Percentiles rank a stretch among this genome's conserved stretches.
These are phyloP conservation scores for Suillus americanus DNA, from an alignment of 768 basidiomycete genomes.

Conservation along the genomic window DNA sequence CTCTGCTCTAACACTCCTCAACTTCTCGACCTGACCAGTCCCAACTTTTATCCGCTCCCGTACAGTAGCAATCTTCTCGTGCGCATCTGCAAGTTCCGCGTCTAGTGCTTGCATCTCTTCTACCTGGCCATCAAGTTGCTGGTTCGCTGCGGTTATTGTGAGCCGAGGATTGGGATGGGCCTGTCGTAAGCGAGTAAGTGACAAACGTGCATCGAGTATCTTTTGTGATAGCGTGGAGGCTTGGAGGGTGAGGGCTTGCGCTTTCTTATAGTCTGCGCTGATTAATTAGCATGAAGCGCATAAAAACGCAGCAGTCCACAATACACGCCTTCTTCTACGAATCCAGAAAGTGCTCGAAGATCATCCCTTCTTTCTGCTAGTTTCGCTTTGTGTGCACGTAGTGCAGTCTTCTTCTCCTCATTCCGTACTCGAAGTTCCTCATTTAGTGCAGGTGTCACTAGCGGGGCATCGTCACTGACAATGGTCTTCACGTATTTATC, in stretches of 20 bases:
- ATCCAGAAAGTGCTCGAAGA: slow-evolving; percentile 59
- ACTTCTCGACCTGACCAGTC: slow-evolving; percentile 53
- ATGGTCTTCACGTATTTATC: slow-evolving; percentile 86
- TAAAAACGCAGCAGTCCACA: neutral
- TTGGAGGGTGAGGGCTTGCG: slow-evolving; percentile 50
- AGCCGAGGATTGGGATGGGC: slow-evolving; percentile 78
- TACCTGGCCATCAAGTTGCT: slow-evolving; percentile 75
- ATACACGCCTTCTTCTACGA: slow-evolving; percentile 65
- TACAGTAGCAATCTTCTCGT: slow-evolving; percentile 48
- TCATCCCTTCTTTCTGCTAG: slow-evolving; percentile 64
- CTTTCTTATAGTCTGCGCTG: slow-evolving; percentile 57
- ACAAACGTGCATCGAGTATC: slow-evolving; percentile 81
- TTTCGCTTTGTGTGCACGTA: slow-evolving; percentile 64
- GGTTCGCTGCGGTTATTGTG: slow-evolving; percentile 72
- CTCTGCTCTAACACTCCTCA: slow-evolving; percentile 63
- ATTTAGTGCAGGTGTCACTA: slow-evolving; percentile 80
- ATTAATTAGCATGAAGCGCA: neutral
- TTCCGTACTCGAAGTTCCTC: slow-evolving; percentile 59
- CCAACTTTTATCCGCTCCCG: slow-evolving; percentile 64
- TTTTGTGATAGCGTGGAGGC: slow-evolving; percentile 65
- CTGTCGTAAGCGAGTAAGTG: slow-evolving; percentile 77
- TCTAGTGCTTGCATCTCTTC: slow-evolving; percentile 75
- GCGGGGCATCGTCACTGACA: slow-evolving; percentile 82
- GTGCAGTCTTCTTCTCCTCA: slow-evolving; percentile 64
- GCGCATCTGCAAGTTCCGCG: slow-evolving; percentile 58